Evolutionary conservation across 2,329 filamentous ascomycete genomes (phyloP).

Genomic region (Byssochlamys sp.): DNA sequence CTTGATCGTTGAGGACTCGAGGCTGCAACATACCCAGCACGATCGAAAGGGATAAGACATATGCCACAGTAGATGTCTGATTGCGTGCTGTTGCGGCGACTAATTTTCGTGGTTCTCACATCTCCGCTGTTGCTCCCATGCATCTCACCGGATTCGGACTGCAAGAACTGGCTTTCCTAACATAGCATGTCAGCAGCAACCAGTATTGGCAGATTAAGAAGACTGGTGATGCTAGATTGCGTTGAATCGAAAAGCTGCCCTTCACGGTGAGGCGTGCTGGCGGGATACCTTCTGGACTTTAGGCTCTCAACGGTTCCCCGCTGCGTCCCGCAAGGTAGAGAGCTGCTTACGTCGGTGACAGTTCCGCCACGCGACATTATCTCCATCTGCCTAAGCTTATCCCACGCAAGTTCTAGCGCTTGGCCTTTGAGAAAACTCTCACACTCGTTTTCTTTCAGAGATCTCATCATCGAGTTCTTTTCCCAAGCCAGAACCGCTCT

Average conservation of each 20-base stretch:
- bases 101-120: neutral
- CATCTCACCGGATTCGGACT: slow-evolving; percentile 8
- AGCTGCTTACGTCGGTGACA: neutral
- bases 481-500: neutral
- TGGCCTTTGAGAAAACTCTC: neutral
- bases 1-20: neutral
- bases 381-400: neutral
- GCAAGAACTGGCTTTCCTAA: neutral
- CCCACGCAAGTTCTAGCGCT: neutral
- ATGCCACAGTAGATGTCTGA: neutral
- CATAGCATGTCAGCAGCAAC: neutral
- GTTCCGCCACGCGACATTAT: neutral
- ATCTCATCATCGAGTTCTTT: neutral
- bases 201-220: neutral
- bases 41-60: neutral
- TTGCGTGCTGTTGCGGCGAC: neutral
- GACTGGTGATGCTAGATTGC: neutral
- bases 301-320: neutral
- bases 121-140: slow-evolving; percentile 1
- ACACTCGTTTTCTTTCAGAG: neutral
- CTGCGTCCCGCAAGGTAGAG: neutral
- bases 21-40: neutral
- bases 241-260: neutral
- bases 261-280: neutral
- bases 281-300: neutral